Conservation (phyloP, 805 yeast species). For the Candida fluviatilis region DNA sequence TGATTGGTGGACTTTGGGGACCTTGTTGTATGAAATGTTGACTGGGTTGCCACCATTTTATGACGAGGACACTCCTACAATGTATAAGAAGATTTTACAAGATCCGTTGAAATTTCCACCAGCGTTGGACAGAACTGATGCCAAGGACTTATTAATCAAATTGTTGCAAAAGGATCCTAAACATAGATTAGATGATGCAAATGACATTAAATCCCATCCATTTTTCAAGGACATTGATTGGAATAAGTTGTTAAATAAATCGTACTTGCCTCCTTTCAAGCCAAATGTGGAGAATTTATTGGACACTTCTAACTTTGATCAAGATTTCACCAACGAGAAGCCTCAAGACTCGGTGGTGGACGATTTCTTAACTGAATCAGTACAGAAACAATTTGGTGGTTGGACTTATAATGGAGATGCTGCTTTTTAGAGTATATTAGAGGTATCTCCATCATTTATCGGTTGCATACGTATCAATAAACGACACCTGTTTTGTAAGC, state of each 20-base stretch:
- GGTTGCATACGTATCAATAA: too few relatives aligned
- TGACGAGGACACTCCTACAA: conserved; percentile 86
- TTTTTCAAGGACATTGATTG: conserved; percentile 90
- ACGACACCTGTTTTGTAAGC: too few relatives aligned
- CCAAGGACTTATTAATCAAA: conserved; percentile 71
- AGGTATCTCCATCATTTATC: too few relatives aligned
- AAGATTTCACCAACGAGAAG: conserved; percentile 85
- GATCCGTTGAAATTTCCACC: conserved; percentile 88
- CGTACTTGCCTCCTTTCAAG: conserved; percentile 92
- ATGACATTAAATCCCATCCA: conserved; percentile 76
- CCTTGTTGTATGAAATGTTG: conserved; percentile 89
- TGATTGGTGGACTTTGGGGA: conserved; percentile 99
- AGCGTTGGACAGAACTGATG: conserved; percentile 75
- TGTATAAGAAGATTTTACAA: conserved; percentile 91
- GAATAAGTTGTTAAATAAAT: conserved; percentile 76
- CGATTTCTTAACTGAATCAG: conserved; percentile 85
- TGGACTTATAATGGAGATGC: conserved; percentile 89
- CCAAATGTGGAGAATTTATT: conserved; percentile 82
- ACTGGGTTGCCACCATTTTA: conserved; percentile 97
- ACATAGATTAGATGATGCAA: conserved; percentile 75
- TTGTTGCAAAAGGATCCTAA: conserved; percentile 82
- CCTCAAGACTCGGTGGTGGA: conserved; percentile 96
- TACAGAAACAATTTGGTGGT: conserved; percentile 97
- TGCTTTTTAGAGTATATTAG: conserved; percentile 12
- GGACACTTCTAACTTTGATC: conserved; percentile 92